Evolutionary conservation across 2,329 filamentous ascomycete genomes (phyloP).

Genomic region (Cryphonectria parasitica): DNA sequence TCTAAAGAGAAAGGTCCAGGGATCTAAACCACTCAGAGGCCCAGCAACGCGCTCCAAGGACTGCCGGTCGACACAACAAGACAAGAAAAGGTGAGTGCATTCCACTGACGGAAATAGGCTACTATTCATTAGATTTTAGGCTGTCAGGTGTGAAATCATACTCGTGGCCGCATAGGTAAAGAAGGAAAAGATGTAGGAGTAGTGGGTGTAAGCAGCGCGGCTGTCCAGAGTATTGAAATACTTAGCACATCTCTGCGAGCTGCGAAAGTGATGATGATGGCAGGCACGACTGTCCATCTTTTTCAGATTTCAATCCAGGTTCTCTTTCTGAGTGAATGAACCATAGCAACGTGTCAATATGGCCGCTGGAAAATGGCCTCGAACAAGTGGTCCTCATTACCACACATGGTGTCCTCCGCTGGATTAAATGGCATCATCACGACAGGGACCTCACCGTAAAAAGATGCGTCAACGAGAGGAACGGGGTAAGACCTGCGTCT

Average conservation of each 20-base stretch:
- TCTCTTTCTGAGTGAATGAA: not conserved
- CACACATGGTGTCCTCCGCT: not conserved
- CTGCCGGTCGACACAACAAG: not conserved
- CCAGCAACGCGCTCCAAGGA: not conserved
- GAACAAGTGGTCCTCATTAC: not conserved
- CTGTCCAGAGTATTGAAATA: not conserved
- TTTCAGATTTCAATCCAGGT: no score
- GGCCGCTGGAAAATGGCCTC: not conserved
- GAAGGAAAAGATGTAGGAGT: not conserved
- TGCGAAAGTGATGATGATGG: not conserved
- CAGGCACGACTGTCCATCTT: not conserved
- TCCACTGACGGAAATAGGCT: not conserved
- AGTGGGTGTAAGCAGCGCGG: not conserved
- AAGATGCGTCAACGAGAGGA: not conserved
- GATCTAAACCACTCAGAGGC: not conserved
- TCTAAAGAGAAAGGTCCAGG: not conserved
- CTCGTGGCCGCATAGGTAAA: not conserved
- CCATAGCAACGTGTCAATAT: not conserved
- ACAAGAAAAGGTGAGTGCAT: not conserved
- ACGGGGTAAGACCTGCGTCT: not conserved
- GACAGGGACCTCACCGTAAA: not conserved
- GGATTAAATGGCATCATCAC: not conserved
- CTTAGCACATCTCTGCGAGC: not conserved
- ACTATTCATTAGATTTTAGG: not conserved
- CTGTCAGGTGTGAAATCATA: not conserved